These are phyloP conservation scores for Pythium aristosporum DNA, from an alignment of 352 stramenopile species.

Conservation along the genomic window DNA sequence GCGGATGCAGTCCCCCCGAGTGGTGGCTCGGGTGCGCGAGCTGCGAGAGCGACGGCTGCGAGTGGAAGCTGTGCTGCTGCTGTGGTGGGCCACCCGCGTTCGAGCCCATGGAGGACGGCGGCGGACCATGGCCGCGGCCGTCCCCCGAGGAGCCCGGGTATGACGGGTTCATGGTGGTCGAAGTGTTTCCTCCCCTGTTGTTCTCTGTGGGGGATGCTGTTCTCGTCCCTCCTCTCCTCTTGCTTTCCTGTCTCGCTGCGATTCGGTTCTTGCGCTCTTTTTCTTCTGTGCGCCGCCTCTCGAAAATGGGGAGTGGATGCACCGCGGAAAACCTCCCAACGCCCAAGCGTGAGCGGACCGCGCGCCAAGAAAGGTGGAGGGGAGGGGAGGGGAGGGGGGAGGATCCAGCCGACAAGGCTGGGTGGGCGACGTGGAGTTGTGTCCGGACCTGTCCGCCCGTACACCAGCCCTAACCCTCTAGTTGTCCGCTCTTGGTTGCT, in stretches of 20 bases:
- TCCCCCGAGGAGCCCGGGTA: conserved; percentile 70
- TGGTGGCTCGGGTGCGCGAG: conserved; percentile 53
- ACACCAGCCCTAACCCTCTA: conserved; percentile 7
- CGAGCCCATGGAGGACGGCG: conserved; percentile 32
- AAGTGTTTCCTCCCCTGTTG: conserved; percentile 5
- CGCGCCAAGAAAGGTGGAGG: neutral
- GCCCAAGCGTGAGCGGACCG: neutral
- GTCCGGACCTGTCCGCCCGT: conserved; percentile 6
- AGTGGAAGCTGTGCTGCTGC: conserved; percentile 56
- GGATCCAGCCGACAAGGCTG: neutral
- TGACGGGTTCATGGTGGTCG: conserved; percentile 65
- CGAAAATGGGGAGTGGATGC: conserved; percentile 27
- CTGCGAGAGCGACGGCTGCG: conserved; percentile 65
- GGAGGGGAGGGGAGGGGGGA: neutral
- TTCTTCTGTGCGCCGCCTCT: conserved; percentile 16
- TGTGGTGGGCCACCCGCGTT: conserved; percentile 17
- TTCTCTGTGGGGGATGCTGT: conserved; percentile 1
- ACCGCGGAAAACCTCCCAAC: conserved; percentile 8
- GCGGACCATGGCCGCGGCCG: conserved; percentile 44
- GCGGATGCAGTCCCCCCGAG: conserved; percentile 45
- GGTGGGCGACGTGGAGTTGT: neutral
- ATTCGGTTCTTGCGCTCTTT: conserved; percentile 5
- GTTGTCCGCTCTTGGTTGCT: neutral
- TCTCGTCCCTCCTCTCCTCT: neutral
- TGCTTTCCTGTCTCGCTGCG: neutral